phyloP scores from a whole-genome alignment of 2,329 filamentous ascomycete species.

The Hypoxylon rubiginosum region DNA sequence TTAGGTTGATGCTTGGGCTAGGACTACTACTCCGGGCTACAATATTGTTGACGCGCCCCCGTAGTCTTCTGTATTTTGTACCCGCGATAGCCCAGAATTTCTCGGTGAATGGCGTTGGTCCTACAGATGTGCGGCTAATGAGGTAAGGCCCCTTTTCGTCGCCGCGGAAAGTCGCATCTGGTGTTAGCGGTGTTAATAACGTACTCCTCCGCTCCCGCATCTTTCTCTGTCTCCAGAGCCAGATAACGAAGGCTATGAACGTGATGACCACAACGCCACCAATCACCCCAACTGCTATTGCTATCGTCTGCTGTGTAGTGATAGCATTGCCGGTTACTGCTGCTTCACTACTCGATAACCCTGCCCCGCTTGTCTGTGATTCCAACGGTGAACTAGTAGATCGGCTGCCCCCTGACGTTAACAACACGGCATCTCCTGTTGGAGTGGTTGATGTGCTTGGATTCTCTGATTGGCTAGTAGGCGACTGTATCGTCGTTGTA shows the following conservation, averaged over 20 bases:
- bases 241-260: constrained; percentile 63
- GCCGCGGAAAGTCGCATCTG: constrained; percentile 46
- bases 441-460: constrained; percentile 8
- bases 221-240: constrained; percentile 63
- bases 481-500: constrained; percentile 32
- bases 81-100: constrained; percentile 58
- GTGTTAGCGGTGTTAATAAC: constrained; percentile 63
- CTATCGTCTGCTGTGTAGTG: constrained; percentile 55
- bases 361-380: constrained; percentile 39
- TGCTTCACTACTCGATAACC: constrained; percentile 32
- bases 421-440: constrained; percentile 11
- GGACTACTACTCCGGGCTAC: constrained; percentile 52
- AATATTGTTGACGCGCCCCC: constrained; percentile 52
- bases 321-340: constrained; percentile 46
- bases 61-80: constrained; percentile 54
- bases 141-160: constrained; percentile 53
- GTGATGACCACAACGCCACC: constrained; percentile 63
- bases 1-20: constrained; percentile 61
- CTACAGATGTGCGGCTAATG: constrained; percentile 63
- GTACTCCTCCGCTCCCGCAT: constrained; percentile 61
- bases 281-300: constrained; percentile 65
- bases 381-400: constrained; percentile 33
- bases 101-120: constrained; percentile 61
- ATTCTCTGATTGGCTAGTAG: constrained; percentile 8
- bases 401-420: constrained; percentile 13